Percentiles rank a stretch among this genome's conserved stretches.
Evolutionary conservation across 2,329 filamentous ascomycete genomes (phyloP).

Genomic region (Tolypocladium paradoxum): DNA sequence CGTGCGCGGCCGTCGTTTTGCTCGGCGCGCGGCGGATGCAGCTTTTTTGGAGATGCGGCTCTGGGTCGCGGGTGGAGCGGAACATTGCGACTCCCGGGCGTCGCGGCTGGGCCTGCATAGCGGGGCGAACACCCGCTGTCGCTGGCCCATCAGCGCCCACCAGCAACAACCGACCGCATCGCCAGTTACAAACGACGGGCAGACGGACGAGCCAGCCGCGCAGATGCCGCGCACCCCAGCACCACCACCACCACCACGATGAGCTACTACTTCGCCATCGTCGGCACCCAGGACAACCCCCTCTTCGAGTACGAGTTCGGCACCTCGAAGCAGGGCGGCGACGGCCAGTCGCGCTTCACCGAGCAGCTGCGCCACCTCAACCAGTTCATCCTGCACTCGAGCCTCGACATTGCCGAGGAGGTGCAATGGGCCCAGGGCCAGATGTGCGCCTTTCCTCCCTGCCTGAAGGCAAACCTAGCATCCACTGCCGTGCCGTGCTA

Average conservation of each 20-base stretch:
- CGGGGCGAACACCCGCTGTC: neutral
- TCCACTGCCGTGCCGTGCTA: neutral
- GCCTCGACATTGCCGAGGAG: conserved; percentile 91
- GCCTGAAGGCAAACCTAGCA: neutral
- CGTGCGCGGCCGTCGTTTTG: neutral
- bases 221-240: neutral
- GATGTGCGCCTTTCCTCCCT: conserved; percentile 45
- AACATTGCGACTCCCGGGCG: conserved; percentile 14
- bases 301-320: conserved; percentile 97
- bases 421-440: conserved; percentile 83
- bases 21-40: neutral
- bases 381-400: conserved; percentile 93
- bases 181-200: neutral
- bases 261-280: conserved; percentile 98
- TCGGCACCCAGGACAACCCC: conserved; percentile 90
- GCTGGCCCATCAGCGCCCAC: neutral
- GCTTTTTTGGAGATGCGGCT: neutral
- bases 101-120: neutral
- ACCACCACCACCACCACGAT: conserved; percentile 37
- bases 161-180: neutral
- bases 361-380: conserved; percentile 89
- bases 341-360: conserved; percentile 79
- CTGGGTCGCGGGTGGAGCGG: conserved; percentile 12
- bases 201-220: neutral
- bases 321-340: conserved; percentile 89